Evolutionary conservation across 2,329 filamentous ascomycete genomes (phyloP), one percentile per base, ranked within the genome.

Genomic region (Diaporthe sp.): DNA sequence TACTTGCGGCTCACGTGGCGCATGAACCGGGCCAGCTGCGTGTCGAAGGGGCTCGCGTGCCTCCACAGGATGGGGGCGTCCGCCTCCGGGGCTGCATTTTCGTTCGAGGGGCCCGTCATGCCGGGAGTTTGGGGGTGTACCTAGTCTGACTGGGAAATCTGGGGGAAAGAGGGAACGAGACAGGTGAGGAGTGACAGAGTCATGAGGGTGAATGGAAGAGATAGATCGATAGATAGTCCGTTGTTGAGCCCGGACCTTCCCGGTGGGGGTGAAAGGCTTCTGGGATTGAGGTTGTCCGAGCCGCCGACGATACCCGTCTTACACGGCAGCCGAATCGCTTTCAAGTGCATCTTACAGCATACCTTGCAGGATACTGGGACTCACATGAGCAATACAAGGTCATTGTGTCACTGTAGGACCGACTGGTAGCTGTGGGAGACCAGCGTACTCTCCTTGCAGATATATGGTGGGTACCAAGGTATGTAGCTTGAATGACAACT

Each of bases 1-100:
- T 96, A 90, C 80, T 93, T 94, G 77, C 89, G 82, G 83, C 93
- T 95, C 78, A 97, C 88, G 71, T 87, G 87, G 79, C 92, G 87
- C 78, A 95, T 89, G 83, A 97, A 97, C 70, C 87, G 87, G 86
- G 90, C 92, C 88, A 96, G 94, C 74, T 90, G 89, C 10, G 94
- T 96, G 53, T 88, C 88, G 62, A 89, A 83, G 10, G 94, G 94
- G 79, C 90, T 84, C 46, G 90, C 86, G 83, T 95, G 94, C 77
- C 88, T 88, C 95, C 95, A 97, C 58, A 97, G 88, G 39, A 76
- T 51, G 46, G 68, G 39, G 4, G 75, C 72, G 1, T 28, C 71
- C 4, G 37, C 61, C 13, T 28, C 46, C n/a, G 58, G 31, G 15
- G 19, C 60, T 13, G 15, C 19, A 39, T 55, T 10, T 42, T 55